Conservation (phyloP, 225 moss, liverwort and hornwort genomes). For the Physcomitrellopsis africana region DNA sequence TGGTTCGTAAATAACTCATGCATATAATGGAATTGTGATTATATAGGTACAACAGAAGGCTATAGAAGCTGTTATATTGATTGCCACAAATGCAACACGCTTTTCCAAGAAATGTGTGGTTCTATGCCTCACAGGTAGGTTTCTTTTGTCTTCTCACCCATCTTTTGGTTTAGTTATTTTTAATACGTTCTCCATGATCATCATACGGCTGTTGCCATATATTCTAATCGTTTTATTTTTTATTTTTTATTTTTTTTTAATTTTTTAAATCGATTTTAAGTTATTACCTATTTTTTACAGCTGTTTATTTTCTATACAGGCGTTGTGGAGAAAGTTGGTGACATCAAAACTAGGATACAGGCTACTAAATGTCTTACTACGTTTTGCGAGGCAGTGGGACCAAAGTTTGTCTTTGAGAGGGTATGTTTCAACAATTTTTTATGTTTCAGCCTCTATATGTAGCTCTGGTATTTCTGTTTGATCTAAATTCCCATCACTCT, state of each 20-base stretch:
- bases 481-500: neutral
- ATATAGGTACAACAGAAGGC: conserved; percentile 74
- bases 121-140: conserved; percentile 58
- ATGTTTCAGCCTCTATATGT: neutral
- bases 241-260: no score
- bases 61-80: conserved; percentile 66
- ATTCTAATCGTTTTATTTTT: no score
- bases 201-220: no score
- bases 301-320: conserved; percentile 35
- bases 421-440: conserved; percentile 25
- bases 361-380: conserved; percentile 76
- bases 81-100: conserved; percentile 54
- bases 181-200: neutral
- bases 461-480: neutral
- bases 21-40: conserved; percentile 4
- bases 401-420: conserved; percentile 67
- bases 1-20: neutral
- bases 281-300: neutral
- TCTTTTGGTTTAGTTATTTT: neutral
- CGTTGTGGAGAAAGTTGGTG: conserved; percentile 72
- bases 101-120: conserved; percentile 85
- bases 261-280: neutral
- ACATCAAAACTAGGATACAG: conserved; percentile 76
- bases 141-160: neutral
- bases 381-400: conserved; percentile 81